Evolutionary conservation across 805 yeast species (phyloP).

Genomic region (Cyberlindnera bimundalis): DNA sequence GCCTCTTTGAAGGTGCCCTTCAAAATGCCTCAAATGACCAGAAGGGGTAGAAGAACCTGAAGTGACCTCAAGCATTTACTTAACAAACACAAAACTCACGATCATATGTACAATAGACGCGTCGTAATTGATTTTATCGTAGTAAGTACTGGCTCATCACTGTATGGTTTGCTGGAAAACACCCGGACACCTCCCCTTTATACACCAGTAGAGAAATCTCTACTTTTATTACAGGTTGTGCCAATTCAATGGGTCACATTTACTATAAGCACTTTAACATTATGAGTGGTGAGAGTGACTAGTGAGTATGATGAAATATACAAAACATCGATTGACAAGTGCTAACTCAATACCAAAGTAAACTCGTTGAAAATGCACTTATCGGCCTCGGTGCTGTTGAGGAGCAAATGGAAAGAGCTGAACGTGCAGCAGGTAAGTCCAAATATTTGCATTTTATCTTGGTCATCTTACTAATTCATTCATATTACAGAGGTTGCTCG

Average conservation of each 20-base stretch:
- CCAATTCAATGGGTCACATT: no score
- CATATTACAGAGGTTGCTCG: constrained; percentile 40
- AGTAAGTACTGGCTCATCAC: no score
- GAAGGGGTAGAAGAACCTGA: constrained; percentile 48
- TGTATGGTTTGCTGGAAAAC: neutral
- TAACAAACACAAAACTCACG: no score
- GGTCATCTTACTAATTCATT: neutral
- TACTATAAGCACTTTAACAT: no score
- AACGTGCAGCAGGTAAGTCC: constrained; percentile 47
- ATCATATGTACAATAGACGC: no score
- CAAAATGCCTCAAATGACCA: constrained; percentile 77
- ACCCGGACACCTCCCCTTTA: neutral
- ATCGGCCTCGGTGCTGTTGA: constrained; percentile 55
- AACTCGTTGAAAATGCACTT: constrained; percentile 36
- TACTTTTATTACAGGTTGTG: no score
- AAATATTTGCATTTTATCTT: neutral
- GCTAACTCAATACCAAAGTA: no score
- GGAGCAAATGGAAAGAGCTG: constrained; percentile 55
- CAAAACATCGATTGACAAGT: no score
- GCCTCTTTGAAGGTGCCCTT: constrained; percentile 88
- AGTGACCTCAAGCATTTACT: no score
- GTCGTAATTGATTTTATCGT: no score
- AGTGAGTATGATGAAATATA: neutral
- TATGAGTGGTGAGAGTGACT: neutral
- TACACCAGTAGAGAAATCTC: no score